phyloP scores from a whole-genome alignment of 139 green algal species.

The Micromonas pusilla region DNA sequence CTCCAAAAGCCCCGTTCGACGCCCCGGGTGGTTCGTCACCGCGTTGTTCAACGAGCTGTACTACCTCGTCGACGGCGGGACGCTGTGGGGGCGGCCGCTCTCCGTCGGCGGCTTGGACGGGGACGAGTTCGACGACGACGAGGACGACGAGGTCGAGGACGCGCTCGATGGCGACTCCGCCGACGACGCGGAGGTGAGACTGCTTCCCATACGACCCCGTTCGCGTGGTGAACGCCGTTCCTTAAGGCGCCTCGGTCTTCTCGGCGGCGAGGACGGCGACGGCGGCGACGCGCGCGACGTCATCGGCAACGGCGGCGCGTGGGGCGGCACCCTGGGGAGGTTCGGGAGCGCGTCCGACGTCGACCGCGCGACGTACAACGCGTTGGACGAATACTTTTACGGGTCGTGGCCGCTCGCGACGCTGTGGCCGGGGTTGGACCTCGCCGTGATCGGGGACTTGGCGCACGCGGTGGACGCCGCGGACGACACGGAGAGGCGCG shows the following conservation, averaged over 20 bases:
- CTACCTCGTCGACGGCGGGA: constrained; percentile 41
- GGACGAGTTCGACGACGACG: background rate
- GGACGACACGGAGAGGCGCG: background rate
- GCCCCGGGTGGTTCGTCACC: constrained; percentile 26
- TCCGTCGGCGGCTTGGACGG: background rate
- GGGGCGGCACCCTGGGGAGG: background rate
- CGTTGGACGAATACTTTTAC: constrained; percentile 15
- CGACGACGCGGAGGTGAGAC: no score
- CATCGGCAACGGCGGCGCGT: background rate
- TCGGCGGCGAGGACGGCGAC: background rate
- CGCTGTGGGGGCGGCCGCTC: constrained; percentile 32
- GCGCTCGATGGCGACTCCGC: no score
- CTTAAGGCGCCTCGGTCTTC: no score
- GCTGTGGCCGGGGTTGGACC: constrained; percentile 7
- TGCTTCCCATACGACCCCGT: no score
- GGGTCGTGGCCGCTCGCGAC: constrained; percentile 11
- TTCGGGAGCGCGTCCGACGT: background rate
- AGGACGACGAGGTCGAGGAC: background rate
- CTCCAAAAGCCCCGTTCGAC: background rate
- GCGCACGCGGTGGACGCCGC: background rate
- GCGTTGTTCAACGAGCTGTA: constrained; percentile 48
- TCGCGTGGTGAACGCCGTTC: no score
- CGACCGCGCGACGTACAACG: constrained; percentile 5
- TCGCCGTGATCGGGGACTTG: background rate
- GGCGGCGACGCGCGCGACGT: background rate